Conservation (phyloP, 139 green algal species). For the Limnomonas spitsbergensis region DNA sequence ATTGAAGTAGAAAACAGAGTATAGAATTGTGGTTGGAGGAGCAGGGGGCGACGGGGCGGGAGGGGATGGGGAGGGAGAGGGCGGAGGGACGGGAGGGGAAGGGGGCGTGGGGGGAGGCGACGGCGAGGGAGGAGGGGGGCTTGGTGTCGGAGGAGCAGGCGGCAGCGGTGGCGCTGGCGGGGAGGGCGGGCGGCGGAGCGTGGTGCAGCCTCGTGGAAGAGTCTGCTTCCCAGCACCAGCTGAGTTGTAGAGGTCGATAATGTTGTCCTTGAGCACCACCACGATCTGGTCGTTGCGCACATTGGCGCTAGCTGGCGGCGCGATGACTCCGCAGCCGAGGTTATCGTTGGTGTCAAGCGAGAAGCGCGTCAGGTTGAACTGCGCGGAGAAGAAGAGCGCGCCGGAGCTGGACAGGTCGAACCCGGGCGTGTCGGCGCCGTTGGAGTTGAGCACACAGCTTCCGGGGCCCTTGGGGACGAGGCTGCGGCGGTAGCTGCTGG, state of each 20-base stretch:
- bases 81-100: neutral
- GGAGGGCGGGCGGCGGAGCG: neutral
- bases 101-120: neutral
- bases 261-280: neutral
- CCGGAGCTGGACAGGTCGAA: neutral
- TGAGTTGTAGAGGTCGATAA: slow-evolving; percentile 4
- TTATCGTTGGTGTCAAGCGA: neutral
- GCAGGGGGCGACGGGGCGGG: neutral
- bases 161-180: neutral
- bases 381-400: neutral
- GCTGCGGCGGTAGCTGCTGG: neutral
- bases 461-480: neutral
- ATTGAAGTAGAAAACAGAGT: slow-evolving; percentile 13
- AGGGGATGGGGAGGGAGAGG: neutral
- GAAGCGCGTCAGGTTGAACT: slow-evolving; percentile 9
- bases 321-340: neutral
- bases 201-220: neutral
- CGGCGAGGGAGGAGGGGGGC: neutral
- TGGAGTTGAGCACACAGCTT: neutral
- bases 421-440: neutral
- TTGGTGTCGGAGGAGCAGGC: neutral
- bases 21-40: neutral
- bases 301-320: neutral
- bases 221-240: neutral
- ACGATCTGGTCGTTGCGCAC: neutral